Evolutionary conservation across 139 green algal species (phyloP).

Genomic region (Coelastrella sp.): DNA sequence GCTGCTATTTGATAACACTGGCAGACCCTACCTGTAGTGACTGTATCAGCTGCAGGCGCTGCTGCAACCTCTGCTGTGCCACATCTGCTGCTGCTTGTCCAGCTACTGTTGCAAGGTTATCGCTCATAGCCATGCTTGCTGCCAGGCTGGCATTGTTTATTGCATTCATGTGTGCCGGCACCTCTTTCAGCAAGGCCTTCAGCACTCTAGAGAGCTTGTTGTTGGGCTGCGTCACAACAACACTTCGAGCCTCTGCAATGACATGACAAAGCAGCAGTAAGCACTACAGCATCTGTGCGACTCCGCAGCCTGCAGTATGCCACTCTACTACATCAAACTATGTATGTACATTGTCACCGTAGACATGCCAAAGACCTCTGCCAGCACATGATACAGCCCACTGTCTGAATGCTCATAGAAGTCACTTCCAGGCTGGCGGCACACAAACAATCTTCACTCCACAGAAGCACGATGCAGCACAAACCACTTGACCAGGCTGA

Average conservation of each 20-base stretch:
- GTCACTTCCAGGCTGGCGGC: too few relatives aligned
- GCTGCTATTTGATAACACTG: background rate
- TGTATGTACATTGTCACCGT: too few relatives aligned
- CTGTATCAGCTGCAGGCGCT: constrained; percentile 57
- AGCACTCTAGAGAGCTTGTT: constrained; percentile 70
- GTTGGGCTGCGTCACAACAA: constrained; percentile 70
- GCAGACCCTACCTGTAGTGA: constrained; percentile 54
- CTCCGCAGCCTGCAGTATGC: too few relatives aligned
- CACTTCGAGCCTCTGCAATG: constrained; percentile 60
- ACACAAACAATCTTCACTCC: too few relatives aligned
- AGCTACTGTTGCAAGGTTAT: background rate
- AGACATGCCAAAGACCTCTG: too few relatives aligned
- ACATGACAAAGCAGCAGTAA: background rate
- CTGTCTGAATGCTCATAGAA: too few relatives aligned
- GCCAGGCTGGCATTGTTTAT: constrained; percentile 51
- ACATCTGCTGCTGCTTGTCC: constrained; percentile 21
- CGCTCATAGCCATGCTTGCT: constrained; percentile 47
- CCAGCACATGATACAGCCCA: too few relatives aligned
- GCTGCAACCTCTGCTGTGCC: constrained; percentile 45
- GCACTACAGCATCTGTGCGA: background rate
- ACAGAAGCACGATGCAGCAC: too few relatives aligned
- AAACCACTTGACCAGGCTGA: background rate
- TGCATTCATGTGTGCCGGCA: constrained; percentile 45
- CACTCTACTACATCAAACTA: too few relatives aligned
- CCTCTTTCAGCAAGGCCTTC: constrained; percentile 65